Evolutionary conservation across 306 rosid species (phyloP), one percentile per base, ranked within the genome.

Genomic region (Medicago lupulina): DNA sequence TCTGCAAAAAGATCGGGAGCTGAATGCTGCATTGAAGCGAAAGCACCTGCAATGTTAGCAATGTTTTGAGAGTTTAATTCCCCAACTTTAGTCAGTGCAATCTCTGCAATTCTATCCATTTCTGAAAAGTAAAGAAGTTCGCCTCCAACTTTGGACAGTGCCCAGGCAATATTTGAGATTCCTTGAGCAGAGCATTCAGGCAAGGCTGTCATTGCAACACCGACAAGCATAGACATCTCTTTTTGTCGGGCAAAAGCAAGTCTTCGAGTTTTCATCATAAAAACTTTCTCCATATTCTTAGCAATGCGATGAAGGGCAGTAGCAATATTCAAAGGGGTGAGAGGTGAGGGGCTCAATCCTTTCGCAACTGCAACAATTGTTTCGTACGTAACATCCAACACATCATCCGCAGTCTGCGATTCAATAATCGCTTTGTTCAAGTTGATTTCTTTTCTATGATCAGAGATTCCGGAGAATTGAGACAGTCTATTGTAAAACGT

Each of bases 281-380:
- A 85, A 69, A 89, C 89, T 76, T 85, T 87, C 82, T 95, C 98
- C 98, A 95, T 92, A 74, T 90, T 92, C 85, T 87, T 92, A 78
- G 98, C 98, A 77, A 92, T 90, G 47, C 98, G 87, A 83, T 95
- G 98, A 83, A 95, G 95, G 39, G 96, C 88, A 31, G 98, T 92
- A 63, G 97, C 96, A 78, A 93, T 86, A 84, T 93, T 93, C 78
- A 95, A 80, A 57, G 98, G 97, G 63, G 97, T 87, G 34, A 95
- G 90, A 55, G 97, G 97, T 0, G 97, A 95, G 49, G 98, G 98
- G 72, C 89, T 92, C 76, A 92, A 82, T 44, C 98, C 97, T 79
- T 92, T 95, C 18, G 85, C 88, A 65, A 95, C 98, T 14, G 97
- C 98, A 71, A 84, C 67, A 65, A 95, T 86, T 63, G 75, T 87